Evolutionary conservation across 352 stramenopile species (phyloP), one percentile per base, ranked within the genome.

Genomic region (Pythium brassicae): DNA sequence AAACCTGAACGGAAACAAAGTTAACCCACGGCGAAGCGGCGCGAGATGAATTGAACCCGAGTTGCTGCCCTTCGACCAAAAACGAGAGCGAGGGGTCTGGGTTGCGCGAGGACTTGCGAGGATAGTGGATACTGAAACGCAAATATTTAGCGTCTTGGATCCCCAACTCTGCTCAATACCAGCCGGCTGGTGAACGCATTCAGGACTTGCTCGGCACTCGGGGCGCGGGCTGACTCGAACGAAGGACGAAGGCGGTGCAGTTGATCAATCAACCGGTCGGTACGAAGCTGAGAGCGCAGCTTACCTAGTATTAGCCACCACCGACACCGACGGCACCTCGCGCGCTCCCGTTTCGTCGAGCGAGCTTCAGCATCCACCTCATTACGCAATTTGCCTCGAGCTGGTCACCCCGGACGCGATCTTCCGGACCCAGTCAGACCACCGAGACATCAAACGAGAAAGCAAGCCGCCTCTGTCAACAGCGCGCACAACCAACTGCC

Each of bases 381-480:
- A 59, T 59, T 59, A 59, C 44, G 42, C 35, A 15, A 53, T 20
- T 47, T 59, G 14, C 53, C 15, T 34, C 6, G 23, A 53, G 25
- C 7, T 39, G 39, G 27, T 52, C 53, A 53, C 43, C 39, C 23
- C 53, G 35, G 49, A 11, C 44, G 29, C 27, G 26, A 37, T 47
- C 42, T 47, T 47, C 20, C n/a, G 20, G 8, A 47, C 20, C 11
- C 42, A n/a, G 26, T 44, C 37, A n/a, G n/a, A 35, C 29, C 29
- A 35, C 29, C 29, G 29, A 35, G 29, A 35, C 29, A 35, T 10
- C 29, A 35, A 35, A 4, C 29, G 4, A 35, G 29, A 35, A 35
- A 4, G 29, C n/a, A n/a, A n/a, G n/a, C n/a, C n/a, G n/a, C n/a
- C n/a, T n/a, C n/a, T n/a, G n/a, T n/a, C n/a, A n/a, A n/a, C n/a